Percentiles rank a stretch among this genome's conserved stretches.
Conservation (phyloP, 2,329 filamentous ascomycete species). For the Thielaviopsis musarum region DNA sequence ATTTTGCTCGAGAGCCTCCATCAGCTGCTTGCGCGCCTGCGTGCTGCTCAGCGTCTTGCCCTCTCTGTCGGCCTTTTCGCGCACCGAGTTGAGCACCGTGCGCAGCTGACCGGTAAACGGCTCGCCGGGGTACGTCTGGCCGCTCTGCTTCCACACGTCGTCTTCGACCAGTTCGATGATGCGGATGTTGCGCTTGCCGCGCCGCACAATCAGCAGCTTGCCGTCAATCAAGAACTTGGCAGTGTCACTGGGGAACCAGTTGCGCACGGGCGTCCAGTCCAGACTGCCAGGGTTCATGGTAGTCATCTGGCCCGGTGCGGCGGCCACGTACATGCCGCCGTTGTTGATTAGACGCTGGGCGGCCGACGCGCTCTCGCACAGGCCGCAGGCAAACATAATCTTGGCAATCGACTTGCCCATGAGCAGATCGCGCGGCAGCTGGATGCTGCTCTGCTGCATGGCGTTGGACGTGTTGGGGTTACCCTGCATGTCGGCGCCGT, state of each 20-base stretch:
- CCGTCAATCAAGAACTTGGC: conserved; percentile 43
- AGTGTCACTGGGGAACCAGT: conserved; percentile 40
- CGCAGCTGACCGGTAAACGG: conserved; percentile 32
- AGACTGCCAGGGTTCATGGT: conserved; percentile 32
- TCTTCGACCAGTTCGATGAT: conserved; percentile 43
- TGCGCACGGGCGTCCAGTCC: conserved; percentile 43
- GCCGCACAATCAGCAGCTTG: conserved; percentile 41
- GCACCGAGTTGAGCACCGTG: conserved; percentile 23
- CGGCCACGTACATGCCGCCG: conserved; percentile 45
- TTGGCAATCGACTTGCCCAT: conserved; percentile 35
- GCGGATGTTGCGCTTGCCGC: conserved; percentile 46
- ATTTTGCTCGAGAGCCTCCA: conserved; percentile 13
- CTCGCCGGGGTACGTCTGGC: conserved; percentile 36
- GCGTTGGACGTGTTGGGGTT: conserved; percentile 24
- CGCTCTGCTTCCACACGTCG: conserved; percentile 32
- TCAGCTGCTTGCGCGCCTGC: conserved; percentile 18
- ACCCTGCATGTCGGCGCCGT: conserved; percentile 5
- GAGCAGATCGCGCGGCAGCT: conserved; percentile 42
- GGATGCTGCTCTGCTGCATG: conserved; percentile 35
- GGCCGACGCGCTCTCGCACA: conserved; percentile 38
- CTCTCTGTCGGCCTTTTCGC: conserved; percentile 20
- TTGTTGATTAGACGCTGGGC: conserved; percentile 39
- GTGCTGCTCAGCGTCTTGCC: conserved; percentile 16
- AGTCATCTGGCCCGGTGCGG: conserved; percentile 25
- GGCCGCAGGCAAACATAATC: conserved; percentile 42